Evolutionary conservation across 2,329 filamentous ascomycete species (phyloP).

Genomic region (Helicocarpus griseus): DNA sequence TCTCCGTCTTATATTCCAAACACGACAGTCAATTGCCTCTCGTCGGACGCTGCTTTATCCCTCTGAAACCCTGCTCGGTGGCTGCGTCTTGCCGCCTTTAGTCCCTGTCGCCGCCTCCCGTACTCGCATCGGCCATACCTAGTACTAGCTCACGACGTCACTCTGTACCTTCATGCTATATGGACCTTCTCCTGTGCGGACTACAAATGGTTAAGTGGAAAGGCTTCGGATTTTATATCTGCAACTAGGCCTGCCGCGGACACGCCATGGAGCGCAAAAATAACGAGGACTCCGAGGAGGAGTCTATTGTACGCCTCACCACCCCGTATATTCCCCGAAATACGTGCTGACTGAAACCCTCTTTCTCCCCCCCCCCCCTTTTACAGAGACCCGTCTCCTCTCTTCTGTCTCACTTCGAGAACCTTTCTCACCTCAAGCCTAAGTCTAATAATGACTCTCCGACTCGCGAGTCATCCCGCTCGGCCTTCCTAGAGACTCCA

Average conservation of each 20-base stretch:
- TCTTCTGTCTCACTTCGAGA: slow-evolving; percentile 40
- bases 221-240: background rate
- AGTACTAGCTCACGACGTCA: background rate
- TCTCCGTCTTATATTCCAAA: no score
- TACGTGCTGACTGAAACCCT: slow-evolving; percentile 8
- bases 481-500: slow-evolving; percentile 22
- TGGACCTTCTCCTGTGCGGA: background rate
- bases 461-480: slow-evolving; percentile 9
- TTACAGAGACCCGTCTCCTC: slow-evolving; percentile 39
- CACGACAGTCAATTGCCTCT: no score
- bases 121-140: no score
- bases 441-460: slow-evolving; percentile 12
- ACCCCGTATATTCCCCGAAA: slow-evolving; percentile 6
- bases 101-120: background rate
- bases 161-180: background rate
- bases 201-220: background rate
- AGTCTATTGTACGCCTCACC: slow-evolving; percentile 26
- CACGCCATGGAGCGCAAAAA: slow-evolving; percentile 28
- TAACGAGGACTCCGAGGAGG: slow-evolving; percentile 26
- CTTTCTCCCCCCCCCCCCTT: slow-evolving; percentile 8
- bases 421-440: slow-evolving; percentile 26
- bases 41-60: no score
- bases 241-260: background rate
- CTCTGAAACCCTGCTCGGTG: no score
- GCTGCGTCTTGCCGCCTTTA: no score